Base-by-base conservation (phyloP, 768 basidiomycete species). In the Coprinopsis sp. region DNA sequence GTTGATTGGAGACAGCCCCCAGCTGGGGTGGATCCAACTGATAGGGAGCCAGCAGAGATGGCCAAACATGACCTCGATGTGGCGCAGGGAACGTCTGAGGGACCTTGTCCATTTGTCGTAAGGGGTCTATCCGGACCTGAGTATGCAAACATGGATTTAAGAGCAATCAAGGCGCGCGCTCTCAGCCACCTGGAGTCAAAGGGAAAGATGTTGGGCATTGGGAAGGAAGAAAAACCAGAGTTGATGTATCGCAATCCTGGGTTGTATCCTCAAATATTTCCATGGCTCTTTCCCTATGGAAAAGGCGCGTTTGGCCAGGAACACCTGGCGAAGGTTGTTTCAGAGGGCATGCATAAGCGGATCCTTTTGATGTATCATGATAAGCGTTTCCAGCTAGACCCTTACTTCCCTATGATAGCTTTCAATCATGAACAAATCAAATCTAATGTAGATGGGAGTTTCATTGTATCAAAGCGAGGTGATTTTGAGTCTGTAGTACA, bases 271-370 rank as follows among this genome's bases (percentile, higher is more conserved):
- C n/a, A n/a, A n/a, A n/a, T n/a, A n/a, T 69, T 66, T 55, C 68
- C 68, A 0, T 72, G 69, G 66, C 46, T 71, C 1, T 73, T 65
- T 52, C 70, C 68, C 0, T 71, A 71, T 54, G 68, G 71, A 0
- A 19, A 53, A 8, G 71, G 68, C 7, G n/a, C n/a, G n/a, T n/a
- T n/a, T n/a, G 67, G 66, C 0, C 54, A 70, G 8, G 64, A 62
- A 44, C 59, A 51, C 21, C 38, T 33, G 7, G 33, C 38, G 8
- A 29, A 30, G 1, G 44, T 46, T 3, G 4, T 68, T 0, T 61
- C 60, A 3, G 54, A 59, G 14, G 28, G 21, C 0, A 33, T 33
- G n/a, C 66, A 68, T 31, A 66, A 64, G 16, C 43, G 47, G 16
- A 33, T 52, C 13, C 36, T 67, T 0, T 46, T 74, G 1, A 60